These are phyloP conservation scores for Colletotrichum tropicale DNA, from an alignment of 2,329 filamentous ascomycete genomes.

Conservation along the genomic window DNA sequence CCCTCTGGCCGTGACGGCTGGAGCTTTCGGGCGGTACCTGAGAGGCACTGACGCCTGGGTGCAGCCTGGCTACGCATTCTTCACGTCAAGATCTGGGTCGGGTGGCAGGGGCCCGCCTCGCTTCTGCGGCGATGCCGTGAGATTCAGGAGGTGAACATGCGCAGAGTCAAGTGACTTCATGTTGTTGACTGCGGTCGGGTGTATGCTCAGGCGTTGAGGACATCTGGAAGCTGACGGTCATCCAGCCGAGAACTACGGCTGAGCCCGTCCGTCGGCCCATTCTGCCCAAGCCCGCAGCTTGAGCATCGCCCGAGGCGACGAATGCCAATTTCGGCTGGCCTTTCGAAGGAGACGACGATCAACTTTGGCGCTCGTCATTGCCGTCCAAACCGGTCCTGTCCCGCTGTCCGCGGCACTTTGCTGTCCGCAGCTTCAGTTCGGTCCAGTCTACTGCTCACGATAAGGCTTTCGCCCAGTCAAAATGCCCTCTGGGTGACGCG, in stretches of 20 bases:
- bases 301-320: neutral
- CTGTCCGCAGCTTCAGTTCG: slow-evolving; percentile 4
- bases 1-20: neutral
- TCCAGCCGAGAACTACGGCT: neutral
- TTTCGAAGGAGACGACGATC: neutral
- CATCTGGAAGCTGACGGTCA: neutral
- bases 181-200: neutral
- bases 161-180: slow-evolving; percentile 14
- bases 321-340: neutral
- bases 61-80: neutral
- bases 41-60: neutral
- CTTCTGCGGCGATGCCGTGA: slow-evolving; percentile 1
- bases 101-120: neutral
- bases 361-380: neutral
- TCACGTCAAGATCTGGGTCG: neutral
- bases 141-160: neutral
- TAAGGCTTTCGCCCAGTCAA: neutral
- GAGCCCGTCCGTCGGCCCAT: neutral
- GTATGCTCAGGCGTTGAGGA: neutral
- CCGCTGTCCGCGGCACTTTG: slow-evolving; percentile 3
- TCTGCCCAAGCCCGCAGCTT: neutral
- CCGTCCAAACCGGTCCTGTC: neutral
- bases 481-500: neutral
- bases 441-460: neutral
- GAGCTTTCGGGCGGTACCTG: neutral